Percentiles rank a stretch among this genome's conserved stretches.
phyloP scores from a whole-genome alignment of 2,329 filamentous ascomycete genomes.

The Talaromyces sp. region DNA sequence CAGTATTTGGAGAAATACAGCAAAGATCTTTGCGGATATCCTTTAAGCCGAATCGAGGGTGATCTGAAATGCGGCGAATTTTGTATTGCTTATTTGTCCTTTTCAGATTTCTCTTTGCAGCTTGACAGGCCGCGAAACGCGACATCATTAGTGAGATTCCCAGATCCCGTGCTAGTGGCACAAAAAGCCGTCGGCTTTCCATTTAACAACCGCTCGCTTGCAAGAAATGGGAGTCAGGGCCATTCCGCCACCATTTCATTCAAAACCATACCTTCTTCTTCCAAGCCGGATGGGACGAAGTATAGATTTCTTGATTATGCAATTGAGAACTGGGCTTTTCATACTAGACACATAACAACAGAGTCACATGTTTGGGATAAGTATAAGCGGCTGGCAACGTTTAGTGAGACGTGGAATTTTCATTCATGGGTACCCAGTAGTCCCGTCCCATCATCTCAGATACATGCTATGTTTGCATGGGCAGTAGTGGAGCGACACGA shows the following conservation, averaged over 20 bases:
- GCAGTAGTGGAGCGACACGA: neutral
- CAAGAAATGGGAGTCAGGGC: no score
- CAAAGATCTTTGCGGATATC: neutral
- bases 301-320: neutral
- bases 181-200: neutral
- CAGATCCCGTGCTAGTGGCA: neutral
- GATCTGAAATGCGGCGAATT: neutral
- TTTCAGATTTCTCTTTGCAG: neutral
- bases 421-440: neutral
- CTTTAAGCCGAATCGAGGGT: neutral
- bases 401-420: neutral
- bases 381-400: neutral
- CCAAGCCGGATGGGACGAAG: neutral
- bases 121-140: neutral
- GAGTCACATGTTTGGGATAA: neutral
- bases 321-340: neutral
- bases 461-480: neutral
- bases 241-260: no score
- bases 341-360: neutral
- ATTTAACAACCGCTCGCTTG: no score
- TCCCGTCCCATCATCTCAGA: neutral
- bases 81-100: neutral
- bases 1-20: neutral
- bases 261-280: neutral
- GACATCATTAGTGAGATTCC: neutral